A percentile compares a stretch with the other conserved stretches of the same genome.
Evolutionary conservation across 116 monocot genomes (phyloP).

Genomic region (Posidonia oceanica): DNA sequence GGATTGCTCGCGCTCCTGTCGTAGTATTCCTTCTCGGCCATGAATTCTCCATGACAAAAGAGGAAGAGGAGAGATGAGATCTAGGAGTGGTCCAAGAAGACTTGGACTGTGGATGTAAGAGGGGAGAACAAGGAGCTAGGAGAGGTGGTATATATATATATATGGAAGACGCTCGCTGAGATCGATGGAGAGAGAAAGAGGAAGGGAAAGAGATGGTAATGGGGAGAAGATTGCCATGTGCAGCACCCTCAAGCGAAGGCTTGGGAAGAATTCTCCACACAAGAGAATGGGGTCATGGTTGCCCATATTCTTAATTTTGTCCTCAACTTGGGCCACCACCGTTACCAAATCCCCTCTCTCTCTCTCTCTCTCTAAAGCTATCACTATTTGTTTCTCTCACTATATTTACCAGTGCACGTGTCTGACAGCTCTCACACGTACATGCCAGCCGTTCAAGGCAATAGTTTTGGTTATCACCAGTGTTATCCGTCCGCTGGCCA

Average conservation of each 20-base stretch:
- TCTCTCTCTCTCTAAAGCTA: not conserved
- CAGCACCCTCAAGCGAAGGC: not conserved
- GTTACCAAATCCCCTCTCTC: not conserved
- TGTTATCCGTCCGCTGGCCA: too few relatives aligned
- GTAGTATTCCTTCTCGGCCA: not conserved
- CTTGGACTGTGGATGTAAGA: not conserved
- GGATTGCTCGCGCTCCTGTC: not conserved
- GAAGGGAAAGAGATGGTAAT: not conserved
- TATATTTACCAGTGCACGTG: conserved; percentile 1
- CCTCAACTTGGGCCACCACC: not conserved
- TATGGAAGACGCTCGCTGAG: too few relatives aligned
- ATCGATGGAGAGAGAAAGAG: not conserved
- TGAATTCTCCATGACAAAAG: conserved; percentile 1
- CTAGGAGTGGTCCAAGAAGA: not conserved
- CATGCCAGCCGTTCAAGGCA: not conserved
- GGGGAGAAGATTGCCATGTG: conserved; percentile 9
- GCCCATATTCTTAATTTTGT: not conserved
- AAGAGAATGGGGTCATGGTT: not conserved
- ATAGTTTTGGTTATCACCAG: too few relatives aligned
- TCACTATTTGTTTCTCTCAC: not conserved
- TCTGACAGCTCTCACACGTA: conserved; percentile 6
- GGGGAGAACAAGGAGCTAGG: too few relatives aligned
- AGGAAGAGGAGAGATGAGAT: not conserved
- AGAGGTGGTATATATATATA: not conserved
- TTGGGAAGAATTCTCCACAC: not conserved